Evolutionary conservation across 805 yeast species (phyloP).

Genomic region (Yamadazyma tumulicola): DNA sequence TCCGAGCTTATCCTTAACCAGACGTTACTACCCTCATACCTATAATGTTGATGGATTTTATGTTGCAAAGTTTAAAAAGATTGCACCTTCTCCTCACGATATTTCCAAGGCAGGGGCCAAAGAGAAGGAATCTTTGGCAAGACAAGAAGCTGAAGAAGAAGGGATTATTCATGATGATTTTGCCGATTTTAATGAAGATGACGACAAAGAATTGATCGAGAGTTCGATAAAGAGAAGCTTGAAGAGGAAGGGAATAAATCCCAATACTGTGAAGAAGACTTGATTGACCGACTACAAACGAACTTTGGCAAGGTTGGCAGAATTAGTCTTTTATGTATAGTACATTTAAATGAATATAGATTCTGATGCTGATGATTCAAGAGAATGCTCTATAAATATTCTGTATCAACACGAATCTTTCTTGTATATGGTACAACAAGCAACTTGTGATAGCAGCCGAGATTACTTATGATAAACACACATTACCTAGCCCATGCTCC

Average conservation of each 20-base stretch:
- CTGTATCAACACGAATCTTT: too few species aligned
- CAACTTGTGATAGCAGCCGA: too few species aligned
- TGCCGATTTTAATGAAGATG: constrained; percentile 73
- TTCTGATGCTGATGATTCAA: too few species aligned
- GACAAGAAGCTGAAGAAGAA: constrained; percentile 77
- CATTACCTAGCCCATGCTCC: constrained; percentile 79
- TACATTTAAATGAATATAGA: constrained; percentile 1
- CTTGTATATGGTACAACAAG: too few species aligned
- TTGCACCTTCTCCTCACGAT: constrained; percentile 81
- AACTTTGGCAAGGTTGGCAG: constrained; percentile 2
- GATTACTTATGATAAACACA: constrained; percentile 29
- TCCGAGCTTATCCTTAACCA: constrained; percentile 70
- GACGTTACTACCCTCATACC: constrained; percentile 97
- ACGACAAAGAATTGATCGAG: constrained; percentile 69
- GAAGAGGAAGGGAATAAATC: constrained; percentile 72
- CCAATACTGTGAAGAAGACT: constrained; percentile 41
- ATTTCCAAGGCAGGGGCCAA: constrained; percentile 82
- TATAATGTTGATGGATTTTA: constrained; percentile 98
- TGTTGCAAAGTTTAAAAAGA: constrained; percentile 94
- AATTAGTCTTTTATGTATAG: background rate
- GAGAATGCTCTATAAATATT: too few species aligned
- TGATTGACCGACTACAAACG: too few species aligned
- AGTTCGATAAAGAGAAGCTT: constrained; percentile 62
- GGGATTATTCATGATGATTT: constrained; percentile 84
- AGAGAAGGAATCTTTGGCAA: constrained; percentile 79